A percentile compares a stretch with the other conserved stretches of the same genome.
These are phyloP conservation scores for Trichothecium roseum DNA, from an alignment of 2,329 filamentous ascomycete species.

Conservation along the genomic window DNA sequence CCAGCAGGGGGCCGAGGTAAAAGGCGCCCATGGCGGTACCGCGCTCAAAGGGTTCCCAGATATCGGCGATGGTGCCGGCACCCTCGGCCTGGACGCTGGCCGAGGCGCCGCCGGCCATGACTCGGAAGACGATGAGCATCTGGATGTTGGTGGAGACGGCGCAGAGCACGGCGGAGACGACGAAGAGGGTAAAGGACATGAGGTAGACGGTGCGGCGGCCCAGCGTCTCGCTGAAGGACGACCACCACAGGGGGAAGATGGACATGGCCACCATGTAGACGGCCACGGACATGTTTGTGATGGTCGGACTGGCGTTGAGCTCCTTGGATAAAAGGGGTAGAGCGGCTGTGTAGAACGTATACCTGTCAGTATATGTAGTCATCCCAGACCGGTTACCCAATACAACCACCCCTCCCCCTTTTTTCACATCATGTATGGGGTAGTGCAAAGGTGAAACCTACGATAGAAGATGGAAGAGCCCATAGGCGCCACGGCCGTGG, in stretches of 20 bases:
- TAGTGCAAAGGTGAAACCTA: conserved; percentile 28
- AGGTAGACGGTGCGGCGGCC: conserved; percentile 74
- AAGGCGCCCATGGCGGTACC: conserved; percentile 76
- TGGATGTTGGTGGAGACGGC: conserved; percentile 59
- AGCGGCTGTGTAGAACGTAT: conserved; percentile 45
- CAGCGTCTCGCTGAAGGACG: conserved; percentile 62
- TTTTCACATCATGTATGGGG: no score
- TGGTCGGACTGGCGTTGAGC: conserved; percentile 50
- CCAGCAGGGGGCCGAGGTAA: conserved; percentile 68
- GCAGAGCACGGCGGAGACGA: conserved; percentile 58
- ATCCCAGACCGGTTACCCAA: no score
- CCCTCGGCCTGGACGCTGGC: conserved; percentile 77
- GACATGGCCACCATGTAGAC: conserved; percentile 77
- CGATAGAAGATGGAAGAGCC: conserved; percentile 78
- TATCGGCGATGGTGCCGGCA: conserved; percentile 71
- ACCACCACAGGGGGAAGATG: conserved; percentile 83
- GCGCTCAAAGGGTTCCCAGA: conserved; percentile 64
- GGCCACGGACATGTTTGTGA: conserved; percentile 67
- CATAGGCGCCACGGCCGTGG: conserved; percentile 69
- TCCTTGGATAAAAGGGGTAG: conserved; percentile 53
- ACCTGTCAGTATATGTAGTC: conserved; percentile 5
- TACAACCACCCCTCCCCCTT: no score
- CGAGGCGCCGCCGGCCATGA: conserved; percentile 64
- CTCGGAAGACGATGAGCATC: conserved; percentile 69
- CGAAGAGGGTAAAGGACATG: conserved; percentile 60